Percentiles rank a stretch among this genome's conserved stretches.
These are phyloP conservation scores for Colletotrichum navitas DNA, from an alignment of 2,329 filamentous ascomycete species.

Conservation along the genomic window DNA sequence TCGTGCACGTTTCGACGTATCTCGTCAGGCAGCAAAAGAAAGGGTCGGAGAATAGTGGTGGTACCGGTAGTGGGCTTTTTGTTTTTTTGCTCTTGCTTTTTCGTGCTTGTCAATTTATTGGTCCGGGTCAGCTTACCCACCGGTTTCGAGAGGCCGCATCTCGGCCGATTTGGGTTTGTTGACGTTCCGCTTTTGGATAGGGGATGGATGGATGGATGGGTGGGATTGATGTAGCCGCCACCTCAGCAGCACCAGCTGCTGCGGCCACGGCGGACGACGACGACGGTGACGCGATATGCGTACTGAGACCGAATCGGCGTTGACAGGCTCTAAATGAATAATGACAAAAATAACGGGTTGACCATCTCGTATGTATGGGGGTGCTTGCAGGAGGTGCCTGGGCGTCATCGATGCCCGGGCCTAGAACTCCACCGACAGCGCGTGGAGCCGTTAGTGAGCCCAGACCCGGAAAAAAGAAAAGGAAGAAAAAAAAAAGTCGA, in stretches of 20 bases:
- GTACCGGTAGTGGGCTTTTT: background rate
- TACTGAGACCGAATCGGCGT: background rate
- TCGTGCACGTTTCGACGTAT: background rate
- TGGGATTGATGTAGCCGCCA: background rate
- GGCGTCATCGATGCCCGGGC: background rate
- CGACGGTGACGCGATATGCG: background rate
- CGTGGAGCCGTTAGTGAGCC: background rate
- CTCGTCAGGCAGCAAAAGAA: background rate
- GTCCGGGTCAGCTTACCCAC: background rate
- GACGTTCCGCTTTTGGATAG: background rate
- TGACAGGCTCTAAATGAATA: constrained; percentile 17
- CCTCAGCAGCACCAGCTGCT: background rate
- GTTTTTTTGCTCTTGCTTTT: background rate
- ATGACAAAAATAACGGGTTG: background rate
- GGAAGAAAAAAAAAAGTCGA: background rate
- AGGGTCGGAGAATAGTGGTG: constrained; percentile 22
- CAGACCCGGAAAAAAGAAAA: background rate
- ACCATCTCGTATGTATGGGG: background rate
- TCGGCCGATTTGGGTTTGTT: background rate
- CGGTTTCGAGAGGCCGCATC: background rate
- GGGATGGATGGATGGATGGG: too few relatives aligned
- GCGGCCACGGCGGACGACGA: background rate
- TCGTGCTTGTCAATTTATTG: constrained; percentile 11
- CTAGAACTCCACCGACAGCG: background rate
- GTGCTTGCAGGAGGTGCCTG: background rate